These are phyloP conservation scores for Melampsora larici-populina DNA, from an alignment of 1,284 basidiomycete species.

Conservation along the genomic window DNA sequence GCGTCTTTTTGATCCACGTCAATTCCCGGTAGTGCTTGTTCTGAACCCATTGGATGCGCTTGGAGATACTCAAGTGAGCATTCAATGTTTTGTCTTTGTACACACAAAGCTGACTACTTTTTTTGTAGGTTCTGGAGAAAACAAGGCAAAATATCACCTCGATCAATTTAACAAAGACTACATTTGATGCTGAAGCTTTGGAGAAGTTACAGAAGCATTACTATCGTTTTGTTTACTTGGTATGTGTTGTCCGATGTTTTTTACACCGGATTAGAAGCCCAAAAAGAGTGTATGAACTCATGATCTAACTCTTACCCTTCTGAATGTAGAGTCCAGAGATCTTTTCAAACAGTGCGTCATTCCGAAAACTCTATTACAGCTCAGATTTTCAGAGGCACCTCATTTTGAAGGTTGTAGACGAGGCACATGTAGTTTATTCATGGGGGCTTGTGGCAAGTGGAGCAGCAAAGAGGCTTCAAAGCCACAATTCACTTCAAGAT, in stretches of 20 bases:
- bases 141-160: neutral
- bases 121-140: neutral
- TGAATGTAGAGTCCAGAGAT: neutral
- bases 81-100: neutral
- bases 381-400: conserved; percentile 1
- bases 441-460: conserved; percentile 36
- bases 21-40: neutral
- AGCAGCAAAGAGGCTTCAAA: neutral
- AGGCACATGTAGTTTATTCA: neutral
- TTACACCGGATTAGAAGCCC: too few species aligned
- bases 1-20: neutral
- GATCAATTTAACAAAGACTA: neutral
- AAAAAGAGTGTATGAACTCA: neutral
- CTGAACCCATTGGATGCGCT: neutral
- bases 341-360: conserved; percentile 11
- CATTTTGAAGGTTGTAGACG: neutral
- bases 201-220: neutral
- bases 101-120: neutral
- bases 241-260: too few species aligned
- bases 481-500: neutral
- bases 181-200: neutral
- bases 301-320: neutral
- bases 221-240: neutral
- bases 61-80: conserved; percentile 11
- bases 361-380: conserved; percentile 8